Base-by-base conservation (phyloP, 129 eudicot genomes). In the Mikania micrantha region DNA sequence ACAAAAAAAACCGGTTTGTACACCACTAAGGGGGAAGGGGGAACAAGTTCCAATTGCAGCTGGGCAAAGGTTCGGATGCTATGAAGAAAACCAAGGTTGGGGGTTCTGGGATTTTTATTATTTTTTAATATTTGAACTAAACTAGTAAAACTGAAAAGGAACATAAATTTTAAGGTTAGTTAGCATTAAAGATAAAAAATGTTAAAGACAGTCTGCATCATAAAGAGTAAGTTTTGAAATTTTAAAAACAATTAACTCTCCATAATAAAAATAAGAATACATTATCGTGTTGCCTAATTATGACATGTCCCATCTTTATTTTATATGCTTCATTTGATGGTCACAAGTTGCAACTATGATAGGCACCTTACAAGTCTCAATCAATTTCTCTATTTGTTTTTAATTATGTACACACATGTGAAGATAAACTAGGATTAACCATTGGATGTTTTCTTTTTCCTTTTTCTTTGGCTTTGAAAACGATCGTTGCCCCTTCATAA, bases 391-490 rank as follows among this genome's bases (percentile, higher is more conserved):
- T 47, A 16, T 24, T 64, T 64, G 32, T 27, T 49, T 67, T 67
- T 20, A n/a, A n/a, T n/a, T n/a, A n/a, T n/a, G 61, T 16, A 48
- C 32, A 28, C 60, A 19, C 36, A 3, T 32, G 42, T 31, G 56
- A 28, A 50, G 58, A 66, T 44, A 24, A 65, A 64, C 31, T 64
- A 7, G 3, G 41, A 41, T 20, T 66, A 40, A 5, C 13, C 47
- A 15, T 52, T 69, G 50, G 63, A 68, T 35, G 8, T 24, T 39
- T 68, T 31, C 34, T 47, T n/a, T n/a, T n/a, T n/a, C n/a, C n/a
- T n/a, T n/a, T n/a, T n/a, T n/a, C n/a, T n/a, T n/a, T n/a, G n/a
- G 41, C 22, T 34, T 68, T 68, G 63, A 69, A 54, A 54, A 22
- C 20, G 65, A 56, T 17, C 8, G 36, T 69, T 47, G 36, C 50